These are phyloP conservation scores for Pythium volutum DNA, from an alignment of 352 stramenopile species.

Conservation along the genomic window DNA sequence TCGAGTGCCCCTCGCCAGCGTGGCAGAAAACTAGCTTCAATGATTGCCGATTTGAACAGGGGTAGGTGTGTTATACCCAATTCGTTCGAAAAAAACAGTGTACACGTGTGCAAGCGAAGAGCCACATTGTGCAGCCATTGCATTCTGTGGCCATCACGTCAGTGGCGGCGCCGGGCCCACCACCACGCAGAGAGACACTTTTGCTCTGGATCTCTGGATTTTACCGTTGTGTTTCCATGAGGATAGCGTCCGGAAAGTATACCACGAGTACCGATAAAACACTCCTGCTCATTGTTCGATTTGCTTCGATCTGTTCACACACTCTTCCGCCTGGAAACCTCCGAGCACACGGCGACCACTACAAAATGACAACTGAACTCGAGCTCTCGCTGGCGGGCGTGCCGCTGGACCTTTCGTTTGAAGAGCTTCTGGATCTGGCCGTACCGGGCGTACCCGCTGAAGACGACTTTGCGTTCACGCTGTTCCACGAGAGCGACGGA, in stretches of 20 bases:
- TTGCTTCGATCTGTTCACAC: no score
- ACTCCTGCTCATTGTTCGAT: slow-evolving; percentile 5
- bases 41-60: background rate
- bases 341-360: background rate
- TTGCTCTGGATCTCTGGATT: no score
- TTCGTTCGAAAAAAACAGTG: background rate
- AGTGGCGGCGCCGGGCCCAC: no score
- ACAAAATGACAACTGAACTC: slow-evolving; percentile 1
- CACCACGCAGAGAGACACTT: no score
- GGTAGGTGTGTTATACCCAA: slow-evolving; percentile 3
- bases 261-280: background rate
- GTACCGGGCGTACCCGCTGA: slow-evolving; percentile 2
- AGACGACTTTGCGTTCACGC: slow-evolving; percentile 22
- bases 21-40: background rate
- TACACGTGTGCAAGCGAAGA: background rate
- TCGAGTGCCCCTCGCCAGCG: no score
- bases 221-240: no score
- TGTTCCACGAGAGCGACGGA: slow-evolving; percentile 22
- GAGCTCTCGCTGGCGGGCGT: slow-evolving; percentile 1
- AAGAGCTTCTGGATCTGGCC: slow-evolving; percentile 10
- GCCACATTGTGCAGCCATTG: background rate
- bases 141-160: background rate
- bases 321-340: no score
- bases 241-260: no score
- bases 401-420: slow-evolving; percentile 8